Conservation (phyloP, 352 stramenopile genomes). For the Phytophthora chlamydospora region DNA sequence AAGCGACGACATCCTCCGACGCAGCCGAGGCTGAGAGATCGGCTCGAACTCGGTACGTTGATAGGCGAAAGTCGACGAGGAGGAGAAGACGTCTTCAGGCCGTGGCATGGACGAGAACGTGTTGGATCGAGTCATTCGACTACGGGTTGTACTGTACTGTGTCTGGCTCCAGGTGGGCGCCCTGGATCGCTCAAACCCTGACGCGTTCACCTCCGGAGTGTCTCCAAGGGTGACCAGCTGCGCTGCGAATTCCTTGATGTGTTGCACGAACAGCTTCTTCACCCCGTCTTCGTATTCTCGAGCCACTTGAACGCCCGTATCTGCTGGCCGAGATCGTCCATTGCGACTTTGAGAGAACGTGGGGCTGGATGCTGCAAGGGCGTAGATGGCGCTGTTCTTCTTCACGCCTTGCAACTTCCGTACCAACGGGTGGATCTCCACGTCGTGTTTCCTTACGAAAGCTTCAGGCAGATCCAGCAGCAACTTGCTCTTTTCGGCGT, state of each 20-base stretch:
- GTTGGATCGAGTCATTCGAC: slow-evolving; percentile 37
- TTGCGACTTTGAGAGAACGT: slow-evolving; percentile 26
- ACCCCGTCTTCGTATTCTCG: slow-evolving; percentile 56
- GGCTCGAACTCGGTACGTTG: slow-evolving; percentile 20
- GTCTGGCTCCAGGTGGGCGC: slow-evolving; percentile 23
- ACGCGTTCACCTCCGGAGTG: slow-evolving; percentile 3
- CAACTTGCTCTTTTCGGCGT: slow-evolving; percentile 54
- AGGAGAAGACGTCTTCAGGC: slow-evolving; percentile 31
- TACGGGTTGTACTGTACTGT: slow-evolving; percentile 15
- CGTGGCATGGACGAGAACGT: slow-evolving; percentile 36
- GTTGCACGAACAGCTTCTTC: slow-evolving; percentile 58
- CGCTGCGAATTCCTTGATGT: slow-evolving; percentile 58
- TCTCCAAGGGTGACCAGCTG: slow-evolving; percentile 77
- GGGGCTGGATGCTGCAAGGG: slow-evolving; percentile 20
- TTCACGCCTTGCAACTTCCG: slow-evolving; percentile 67
- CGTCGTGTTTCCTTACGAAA: slow-evolving; percentile 67
- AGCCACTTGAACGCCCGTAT: slow-evolving; percentile 39
- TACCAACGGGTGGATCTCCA: slow-evolving; percentile 71
- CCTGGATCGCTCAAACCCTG: slow-evolving; percentile 9
- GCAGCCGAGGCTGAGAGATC: slow-evolving; percentile 26
- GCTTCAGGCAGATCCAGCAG: slow-evolving; percentile 69
- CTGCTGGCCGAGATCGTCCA: slow-evolving; percentile 15
- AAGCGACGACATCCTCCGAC: slow-evolving; percentile 48
- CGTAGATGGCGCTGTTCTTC: slow-evolving; percentile 48
- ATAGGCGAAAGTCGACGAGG: slow-evolving; percentile 8